Base-by-base conservation (phyloP, 768 basidiomycete genomes). In the Calocybe cyanea region DNA sequence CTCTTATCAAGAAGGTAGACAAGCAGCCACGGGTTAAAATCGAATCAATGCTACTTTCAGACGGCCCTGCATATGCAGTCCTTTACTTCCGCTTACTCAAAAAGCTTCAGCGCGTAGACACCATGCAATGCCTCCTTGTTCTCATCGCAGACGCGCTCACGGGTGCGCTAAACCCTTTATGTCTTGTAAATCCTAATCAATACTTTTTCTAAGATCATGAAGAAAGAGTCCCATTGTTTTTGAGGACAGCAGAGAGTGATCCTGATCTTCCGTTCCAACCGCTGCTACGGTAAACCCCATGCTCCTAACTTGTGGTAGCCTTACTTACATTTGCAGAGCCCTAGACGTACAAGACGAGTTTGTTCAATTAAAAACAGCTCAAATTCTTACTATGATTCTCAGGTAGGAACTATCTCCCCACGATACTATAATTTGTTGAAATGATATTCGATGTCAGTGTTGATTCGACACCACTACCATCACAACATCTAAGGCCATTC, bases 271-370 rank as follows among this genome's bases (percentile, higher is more conserved):
- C 92, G 1, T 93, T 87, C 59, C 65, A 69, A 7, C 86, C 90
- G 1, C 70, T 93, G n/a, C 71, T 92, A 41, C 77, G 83, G 92
- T 88, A 58, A 39, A 62, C 28, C 18, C 13, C 18, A 15, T n/a
- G 8, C 41, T 30, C 30, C 14, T 38, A 8, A 25, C 4, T 25
- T 30, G 43, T 30, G 30, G 11, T 14, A n/a, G 43, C 36, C 28
- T 25, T 49, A 32, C 50, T 64, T 18, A 59, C 20, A 38, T 19
- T 30, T 43, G 20, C 53, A 95, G 91, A 56, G 81, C 84, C 25
- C 69, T 96, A 38, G 85, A 89, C 31, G 80, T 85, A 10, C 85
- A 84, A 54, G 96, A 98, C 62, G 94, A 98, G 61, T 97, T 96
- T 54, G 84, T 91, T n/a, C 91, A 94, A 58, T 74, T 97, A 46